phyloP scores from a whole-genome alignment of 148 eudicot genomes.

The Gaultheria prostrata region DNA sequence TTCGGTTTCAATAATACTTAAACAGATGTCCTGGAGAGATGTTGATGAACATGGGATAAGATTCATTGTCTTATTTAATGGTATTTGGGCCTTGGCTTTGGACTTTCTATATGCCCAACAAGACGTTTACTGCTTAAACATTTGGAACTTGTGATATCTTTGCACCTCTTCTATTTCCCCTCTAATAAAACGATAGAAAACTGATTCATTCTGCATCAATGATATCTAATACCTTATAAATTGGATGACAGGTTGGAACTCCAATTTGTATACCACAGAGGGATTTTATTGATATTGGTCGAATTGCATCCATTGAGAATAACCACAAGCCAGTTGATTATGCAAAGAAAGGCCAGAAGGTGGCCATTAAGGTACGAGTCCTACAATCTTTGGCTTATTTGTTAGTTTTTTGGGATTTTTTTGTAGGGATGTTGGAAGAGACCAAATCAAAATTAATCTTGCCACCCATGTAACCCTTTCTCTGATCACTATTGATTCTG shows the following conservation, averaged over 20 bases:
- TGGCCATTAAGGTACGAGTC: slow-evolving; percentile 74
- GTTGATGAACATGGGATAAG: neutral
- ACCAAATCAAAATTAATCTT: neutral
- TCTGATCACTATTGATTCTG: neutral
- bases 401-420: neutral
- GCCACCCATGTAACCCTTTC: neutral
- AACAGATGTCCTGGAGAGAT: neutral
- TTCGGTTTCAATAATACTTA: neutral
- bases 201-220: neutral
- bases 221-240: slow-evolving; percentile 6
- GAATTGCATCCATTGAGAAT: slow-evolving; percentile 74
- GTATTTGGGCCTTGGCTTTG: neutral
- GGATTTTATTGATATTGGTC: slow-evolving; percentile 74
- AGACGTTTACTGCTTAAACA: neutral
- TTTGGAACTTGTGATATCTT: neutral
- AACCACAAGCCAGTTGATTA: slow-evolving; percentile 67
- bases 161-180: neutral
- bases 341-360: slow-evolving; percentile 82
- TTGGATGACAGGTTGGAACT: slow-evolving; percentile 66
- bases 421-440: neutral
- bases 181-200: neutral
- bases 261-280: slow-evolving; percentile 76
- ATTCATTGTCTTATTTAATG: neutral
- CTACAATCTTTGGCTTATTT: slow-evolving; percentile 4
- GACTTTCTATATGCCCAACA: neutral